Percentiles rank a stretch among this genome's conserved stretches.
These are phyloP conservation scores for Cyphellophora europaea DNA, from an alignment of 2,329 filamentous ascomycete species.

Conservation along the genomic window DNA sequence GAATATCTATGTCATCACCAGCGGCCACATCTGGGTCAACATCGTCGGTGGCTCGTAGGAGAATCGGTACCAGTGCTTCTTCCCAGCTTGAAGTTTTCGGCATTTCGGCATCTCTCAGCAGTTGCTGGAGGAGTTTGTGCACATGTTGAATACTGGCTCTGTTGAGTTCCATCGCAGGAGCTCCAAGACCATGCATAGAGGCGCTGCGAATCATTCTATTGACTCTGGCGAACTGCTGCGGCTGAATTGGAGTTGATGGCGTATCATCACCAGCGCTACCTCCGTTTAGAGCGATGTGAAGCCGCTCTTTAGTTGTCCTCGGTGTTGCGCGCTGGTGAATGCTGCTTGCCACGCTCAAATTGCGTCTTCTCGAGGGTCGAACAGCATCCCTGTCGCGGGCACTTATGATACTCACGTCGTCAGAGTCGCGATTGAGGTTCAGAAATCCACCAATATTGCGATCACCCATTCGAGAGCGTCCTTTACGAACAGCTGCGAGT, in stretches of 20 bases:
- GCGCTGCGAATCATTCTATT: conserved; percentile 64
- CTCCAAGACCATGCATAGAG: conserved; percentile 66
- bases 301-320: conserved; percentile 51
- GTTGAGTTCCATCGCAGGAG: conserved; percentile 75
- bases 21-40: conserved; percentile 84
- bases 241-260: conserved; percentile 34
- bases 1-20: conserved; percentile 92
- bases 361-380: conserved; percentile 62
- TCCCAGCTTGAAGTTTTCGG: conserved; percentile 73
- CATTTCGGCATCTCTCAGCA: conserved; percentile 68
- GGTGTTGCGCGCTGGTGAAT: conserved; percentile 64
- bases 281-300: conserved; percentile 30
- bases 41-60: conserved; percentile 85
- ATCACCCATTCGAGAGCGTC: conserved; percentile 62
- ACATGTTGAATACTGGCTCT: conserved; percentile 82
- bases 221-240: conserved; percentile 13
- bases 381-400: conserved; percentile 50
- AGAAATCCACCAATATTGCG: conserved; percentile 65
- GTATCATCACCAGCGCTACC: conserved; percentile 31
- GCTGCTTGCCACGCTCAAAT: conserved; percentile 73
- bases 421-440: conserved; percentile 56
- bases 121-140: conserved; percentile 70
- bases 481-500: conserved; percentile 63
- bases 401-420: conserved; percentile 54
- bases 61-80: conserved; percentile 77